Evolutionary conservation across 345 rosid genomes (phyloP), one percentile per base, ranked within the genome.

Genomic region (Eucalyptus viminalis): DNA sequence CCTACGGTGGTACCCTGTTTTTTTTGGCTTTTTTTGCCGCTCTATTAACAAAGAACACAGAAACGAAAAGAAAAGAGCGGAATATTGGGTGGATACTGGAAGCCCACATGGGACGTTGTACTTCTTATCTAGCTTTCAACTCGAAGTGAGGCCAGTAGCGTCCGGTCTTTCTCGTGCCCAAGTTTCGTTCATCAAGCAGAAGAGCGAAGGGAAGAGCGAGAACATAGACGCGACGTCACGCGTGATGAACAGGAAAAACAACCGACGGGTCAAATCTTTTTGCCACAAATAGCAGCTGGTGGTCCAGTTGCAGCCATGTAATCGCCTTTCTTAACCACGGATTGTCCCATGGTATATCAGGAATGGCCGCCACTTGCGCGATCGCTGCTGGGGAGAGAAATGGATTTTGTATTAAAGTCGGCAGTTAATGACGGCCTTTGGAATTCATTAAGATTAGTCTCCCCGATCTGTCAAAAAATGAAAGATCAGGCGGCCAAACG

Each of bases 71-170:
- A 62, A 29, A 21, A 34, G 40, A 16, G 56, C 9, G 29, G 29
- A 76, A 54, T 50, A 89, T 89, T 92, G 94, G 90, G 97, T 95
- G 95, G 97, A 92, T 91, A 89, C 54, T 29, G 91, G 58, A 53
- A 91, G 91, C 88, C 97, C 96, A 94, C 95, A 93, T 92, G 34
- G 72, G 89, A 91, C 72, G 19, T 40, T 40, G 22, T 3, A 21
- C 80, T 83, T 86, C 89, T 56, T 50, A 83, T 88, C 56, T 90
- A 88, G 58, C 8, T 86, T 22, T 49, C 44, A 13, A 25, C 17
- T 27, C 37, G 62, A 89, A 24, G n/a, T 47, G 43, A n/a, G 49
- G 86, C 50, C 47, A 86, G 49, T 29, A 44, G 88, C n/a, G 72
- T 44, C 15, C 49, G 86, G 80, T 86, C 49, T 43, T 53, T 16